Evolutionary conservation across 371 early-diverging fungal genomes (phyloP), one percentile per base, ranked within the genome.

Genomic region (Mortierella sp.): DNA sequence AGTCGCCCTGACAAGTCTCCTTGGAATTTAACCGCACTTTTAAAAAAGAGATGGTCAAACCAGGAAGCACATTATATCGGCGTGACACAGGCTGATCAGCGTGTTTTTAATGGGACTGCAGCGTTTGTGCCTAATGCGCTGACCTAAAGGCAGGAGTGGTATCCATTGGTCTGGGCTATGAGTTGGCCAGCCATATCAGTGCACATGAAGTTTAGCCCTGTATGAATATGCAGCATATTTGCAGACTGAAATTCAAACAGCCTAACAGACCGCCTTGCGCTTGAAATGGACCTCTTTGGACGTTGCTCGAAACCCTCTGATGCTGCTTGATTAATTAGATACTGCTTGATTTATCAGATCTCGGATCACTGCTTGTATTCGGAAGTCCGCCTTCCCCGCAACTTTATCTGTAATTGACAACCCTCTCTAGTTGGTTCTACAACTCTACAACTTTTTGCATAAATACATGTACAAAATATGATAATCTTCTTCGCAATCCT

Each of bases 301-400:
- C n/a, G 26, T 26, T 54, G 54, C 9, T 54, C 9, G 54, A 18
- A 54, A 54, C 54, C 0, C 26, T 54, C n/a, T 1, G 54, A 54
- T 54, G 54, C 54, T 54, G 54, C n/a, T 54, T 54, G 54, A 20
- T 54, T 54, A 54, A 54, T 54, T 12, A 12, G 26, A 54, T 20
- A 54, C n/a, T 54, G 54, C 54, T 54, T 54, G 54, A 54, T 54
- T 54, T 54, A 11, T 54, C 9, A 9, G 26, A 54, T 54, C 12
- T 26, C n/a, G 54, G 54, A 54, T 26, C 54, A 54, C 18, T 20
- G 54, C 54, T 54, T 54, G 54, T 54, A 54, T 54, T 54, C 54
- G 54, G 54, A 54, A 54, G n/a, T 54, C 54, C 22, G 22, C 54
- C 54, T 22, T 54, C 54, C n/a, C n/a, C n/a, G n/a, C n/a, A n/a